Percentiles rank a stretch among this genome's conserved stretches.
These are phyloP conservation scores for Eremochloa ophiuroides DNA, from an alignment of 176 grass and related monocot species.

Conservation along the genomic window DNA sequence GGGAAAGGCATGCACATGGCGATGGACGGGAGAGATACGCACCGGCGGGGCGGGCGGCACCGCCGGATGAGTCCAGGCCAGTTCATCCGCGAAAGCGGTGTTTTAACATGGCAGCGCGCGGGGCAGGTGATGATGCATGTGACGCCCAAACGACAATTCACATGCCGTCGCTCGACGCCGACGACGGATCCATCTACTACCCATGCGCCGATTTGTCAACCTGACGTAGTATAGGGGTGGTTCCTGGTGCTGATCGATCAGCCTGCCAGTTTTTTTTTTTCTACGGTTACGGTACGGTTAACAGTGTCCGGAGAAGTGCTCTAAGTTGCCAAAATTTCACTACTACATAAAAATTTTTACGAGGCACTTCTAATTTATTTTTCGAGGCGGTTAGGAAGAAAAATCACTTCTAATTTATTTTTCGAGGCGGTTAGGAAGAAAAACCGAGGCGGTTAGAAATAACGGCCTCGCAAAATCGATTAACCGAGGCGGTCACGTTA, in stretches of 20 bases:
- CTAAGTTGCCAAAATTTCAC: too few species aligned
- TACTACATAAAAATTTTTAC: too few species aligned
- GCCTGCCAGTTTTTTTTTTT: background rate
- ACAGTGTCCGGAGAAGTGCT: background rate
- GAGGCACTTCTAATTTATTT: too few species aligned
- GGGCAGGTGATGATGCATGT: slow-evolving; percentile 26
- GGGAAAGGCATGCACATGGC: slow-evolving; percentile 3
- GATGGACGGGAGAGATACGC: background rate
- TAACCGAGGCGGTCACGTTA: too few species aligned
- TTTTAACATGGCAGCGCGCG: slow-evolving; percentile 2
- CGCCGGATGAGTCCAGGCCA: background rate
- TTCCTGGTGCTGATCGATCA: background rate
- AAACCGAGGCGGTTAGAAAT: too few species aligned
- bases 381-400: too few species aligned
- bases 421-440: too few species aligned
- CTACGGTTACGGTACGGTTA: background rate
- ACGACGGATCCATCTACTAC: background rate
- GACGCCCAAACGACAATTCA: slow-evolving; percentile 16
- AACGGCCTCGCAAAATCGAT: too few species aligned
- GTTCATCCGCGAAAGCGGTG: slow-evolving; percentile 9
- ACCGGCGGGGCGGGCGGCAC: background rate
- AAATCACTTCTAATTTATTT: too few species aligned
- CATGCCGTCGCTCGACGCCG: background rate
- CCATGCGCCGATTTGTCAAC: background rate
- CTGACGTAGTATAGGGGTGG: background rate